These are phyloP conservation scores for Dioscorea cayenensis DNA, from an alignment of 116 monocot genomes.

Conservation along the genomic window DNA sequence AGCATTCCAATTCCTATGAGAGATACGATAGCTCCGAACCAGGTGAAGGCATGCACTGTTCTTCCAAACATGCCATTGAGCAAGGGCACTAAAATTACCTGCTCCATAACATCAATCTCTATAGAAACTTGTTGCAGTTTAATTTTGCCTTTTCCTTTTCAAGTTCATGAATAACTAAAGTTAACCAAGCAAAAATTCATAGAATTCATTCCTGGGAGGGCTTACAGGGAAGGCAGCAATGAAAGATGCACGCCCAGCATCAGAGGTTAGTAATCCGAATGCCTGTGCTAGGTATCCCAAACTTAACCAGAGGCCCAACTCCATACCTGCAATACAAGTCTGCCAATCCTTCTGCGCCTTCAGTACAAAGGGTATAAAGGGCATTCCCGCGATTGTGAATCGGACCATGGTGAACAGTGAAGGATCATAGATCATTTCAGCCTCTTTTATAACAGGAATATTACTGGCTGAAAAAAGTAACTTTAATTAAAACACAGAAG, in stretches of 20 bases:
- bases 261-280: slow-evolving; percentile 75
- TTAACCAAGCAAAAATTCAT: background rate
- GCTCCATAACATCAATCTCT: slow-evolving; percentile 1
- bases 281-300: slow-evolving; percentile 70
- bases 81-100: slow-evolving; percentile 79
- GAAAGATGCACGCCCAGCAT: slow-evolving; percentile 81
- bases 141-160: too few species aligned
- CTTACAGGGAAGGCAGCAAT: slow-evolving; percentile 69
- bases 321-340: slow-evolving; percentile 44
- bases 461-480: slow-evolving; percentile 55
- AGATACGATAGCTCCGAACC: slow-evolving; percentile 64
- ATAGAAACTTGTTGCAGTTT: background rate
- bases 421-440: slow-evolving; percentile 62
- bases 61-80: slow-evolving; percentile 72
- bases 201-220: background rate
- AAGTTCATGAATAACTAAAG: too few species aligned
- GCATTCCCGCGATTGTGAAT: slow-evolving; percentile 54
- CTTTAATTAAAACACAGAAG: background rate
- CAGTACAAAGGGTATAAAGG: slow-evolving; percentile 65
- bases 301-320: slow-evolving; percentile 77
- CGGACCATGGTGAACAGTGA: slow-evolving; percentile 70
- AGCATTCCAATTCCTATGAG: slow-evolving; percentile 66
- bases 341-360: slow-evolving; percentile 27
- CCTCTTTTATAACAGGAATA: slow-evolving; percentile 81
- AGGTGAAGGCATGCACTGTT: slow-evolving; percentile 59